A percentile compares a stretch with the other conserved stretches of the same genome.
These are phyloP conservation scores for Aspergillus vadensis DNA, from an alignment of 2,329 filamentous ascomycete genomes.

Conservation along the genomic window DNA sequence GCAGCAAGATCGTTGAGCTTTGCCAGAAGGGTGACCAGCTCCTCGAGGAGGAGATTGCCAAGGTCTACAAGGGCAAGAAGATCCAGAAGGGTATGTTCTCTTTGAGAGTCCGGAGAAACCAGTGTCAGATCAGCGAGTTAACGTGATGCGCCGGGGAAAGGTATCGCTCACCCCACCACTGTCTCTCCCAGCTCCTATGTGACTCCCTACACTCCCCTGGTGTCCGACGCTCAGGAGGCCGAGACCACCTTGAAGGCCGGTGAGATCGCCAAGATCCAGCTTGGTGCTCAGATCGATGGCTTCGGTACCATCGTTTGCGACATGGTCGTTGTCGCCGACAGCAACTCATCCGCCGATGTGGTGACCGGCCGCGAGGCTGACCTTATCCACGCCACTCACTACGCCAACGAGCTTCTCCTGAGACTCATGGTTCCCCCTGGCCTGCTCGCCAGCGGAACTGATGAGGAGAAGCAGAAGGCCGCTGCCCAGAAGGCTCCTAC, in stretches of 20 bases:
- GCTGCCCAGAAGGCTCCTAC: conserved; percentile 77
- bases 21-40: conserved; percentile 96
- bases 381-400: conserved; percentile 86
- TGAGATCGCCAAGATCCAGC: conserved; percentile 94
- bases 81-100: conserved; percentile 74
- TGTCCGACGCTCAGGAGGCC: conserved; percentile 83
- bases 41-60: conserved; percentile 86
- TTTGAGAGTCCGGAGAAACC: neutral
- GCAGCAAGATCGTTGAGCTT: conserved; percentile 88
- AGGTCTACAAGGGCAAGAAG: conserved; percentile 99
- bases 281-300: conserved; percentile 98
- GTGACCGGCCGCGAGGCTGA: conserved; percentile 80
- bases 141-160: conserved; percentile 47
- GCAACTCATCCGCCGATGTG: conserved; percentile 53
- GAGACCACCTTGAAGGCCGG: conserved; percentile 75
- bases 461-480: conserved; percentile 95
- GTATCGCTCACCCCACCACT: conserved; percentile 91
- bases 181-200: conserved; percentile 92
- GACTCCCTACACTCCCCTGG: conserved; percentile 93
- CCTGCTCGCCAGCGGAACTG: conserved; percentile 75
- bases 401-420: conserved; percentile 91
- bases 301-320: conserved; percentile 96
- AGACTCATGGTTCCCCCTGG: conserved; percentile 91
- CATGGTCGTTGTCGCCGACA: conserved; percentile 71
- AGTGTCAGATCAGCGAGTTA: conserved; percentile 15